Percentiles rank a stretch among this genome's conserved stretches.
Evolutionary conservation across 2,329 filamentous ascomycete genomes (phyloP).

Genomic region (Colletotrichum cuscutae): DNA sequence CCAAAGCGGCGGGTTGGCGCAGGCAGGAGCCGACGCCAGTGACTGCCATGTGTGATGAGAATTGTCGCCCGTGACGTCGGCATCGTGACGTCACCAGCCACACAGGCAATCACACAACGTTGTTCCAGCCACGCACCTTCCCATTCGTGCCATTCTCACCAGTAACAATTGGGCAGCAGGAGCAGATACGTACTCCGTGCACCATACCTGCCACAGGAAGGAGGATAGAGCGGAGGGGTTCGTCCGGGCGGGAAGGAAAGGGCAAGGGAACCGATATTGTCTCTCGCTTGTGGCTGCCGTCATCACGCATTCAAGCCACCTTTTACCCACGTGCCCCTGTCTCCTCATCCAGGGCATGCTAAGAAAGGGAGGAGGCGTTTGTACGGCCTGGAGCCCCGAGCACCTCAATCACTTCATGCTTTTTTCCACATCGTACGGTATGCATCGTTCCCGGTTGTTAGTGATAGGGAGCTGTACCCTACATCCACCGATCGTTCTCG

Average conservation of each 20-base stretch:
- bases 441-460: background rate
- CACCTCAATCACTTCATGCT: background rate
- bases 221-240: conserved; percentile 13
- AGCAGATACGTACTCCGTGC: background rate
- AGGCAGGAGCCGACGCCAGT: conserved; percentile 12
- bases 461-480: no score
- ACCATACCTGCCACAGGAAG: background rate
- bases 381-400: background rate
- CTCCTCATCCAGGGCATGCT: background rate
- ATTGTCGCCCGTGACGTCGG: conserved; percentile 25
- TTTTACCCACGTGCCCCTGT: background rate
- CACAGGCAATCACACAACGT: background rate
- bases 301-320: background rate
- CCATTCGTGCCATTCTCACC: background rate
- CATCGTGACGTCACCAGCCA: conserved; percentile 37
- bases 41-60: background rate
- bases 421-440: background rate
- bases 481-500: no score
- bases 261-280: background rate
- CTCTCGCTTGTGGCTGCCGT: background rate
- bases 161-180: background rate
- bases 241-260: conserved; percentile 1
- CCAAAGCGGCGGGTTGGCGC: background rate
- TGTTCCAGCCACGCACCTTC: conserved; percentile 24
- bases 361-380: background rate